Conservation (phyloP, 225 moss, liverwort and hornwort species). For the Straminergon stramineum region DNA sequence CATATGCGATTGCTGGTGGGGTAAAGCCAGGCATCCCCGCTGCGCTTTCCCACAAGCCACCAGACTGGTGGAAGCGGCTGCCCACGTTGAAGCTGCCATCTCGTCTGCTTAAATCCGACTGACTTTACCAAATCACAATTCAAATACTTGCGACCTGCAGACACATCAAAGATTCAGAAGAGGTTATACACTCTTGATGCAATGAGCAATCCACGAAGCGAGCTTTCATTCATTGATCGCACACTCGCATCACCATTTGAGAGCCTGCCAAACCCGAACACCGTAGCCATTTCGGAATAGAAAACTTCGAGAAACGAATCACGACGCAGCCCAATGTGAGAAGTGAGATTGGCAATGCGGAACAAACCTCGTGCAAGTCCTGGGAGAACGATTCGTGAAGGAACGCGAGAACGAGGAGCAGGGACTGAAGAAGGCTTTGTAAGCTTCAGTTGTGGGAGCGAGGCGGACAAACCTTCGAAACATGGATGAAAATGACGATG, state of each 20-base stretch:
- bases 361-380: too few species aligned
- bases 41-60: constrained; percentile 24
- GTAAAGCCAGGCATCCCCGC: constrained; percentile 25
- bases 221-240: too few species aligned
- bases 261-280: too few species aligned
- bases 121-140: neutral
- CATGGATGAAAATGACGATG: neutral
- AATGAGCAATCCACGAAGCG: neutral
- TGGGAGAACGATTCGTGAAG: too few species aligned
- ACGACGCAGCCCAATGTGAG: too few species aligned
- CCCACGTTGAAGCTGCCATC: constrained; percentile 42
- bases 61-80: constrained; percentile 31
- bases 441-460: too few species aligned
- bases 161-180: neutral
- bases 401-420: too few species aligned
- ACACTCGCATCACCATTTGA: too few species aligned
- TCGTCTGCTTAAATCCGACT: neutral
- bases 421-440: too few species aligned
- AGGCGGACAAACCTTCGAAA: neutral
- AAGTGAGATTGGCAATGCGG: too few species aligned
- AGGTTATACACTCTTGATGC: neutral
- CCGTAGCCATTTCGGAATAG: too few species aligned
- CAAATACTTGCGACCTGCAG: neutral
- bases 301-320: too few species aligned
- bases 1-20: constrained; percentile 25